phyloP scores from a whole-genome alignment of 345 rosid genomes.

The Erodium maritimum region DNA sequence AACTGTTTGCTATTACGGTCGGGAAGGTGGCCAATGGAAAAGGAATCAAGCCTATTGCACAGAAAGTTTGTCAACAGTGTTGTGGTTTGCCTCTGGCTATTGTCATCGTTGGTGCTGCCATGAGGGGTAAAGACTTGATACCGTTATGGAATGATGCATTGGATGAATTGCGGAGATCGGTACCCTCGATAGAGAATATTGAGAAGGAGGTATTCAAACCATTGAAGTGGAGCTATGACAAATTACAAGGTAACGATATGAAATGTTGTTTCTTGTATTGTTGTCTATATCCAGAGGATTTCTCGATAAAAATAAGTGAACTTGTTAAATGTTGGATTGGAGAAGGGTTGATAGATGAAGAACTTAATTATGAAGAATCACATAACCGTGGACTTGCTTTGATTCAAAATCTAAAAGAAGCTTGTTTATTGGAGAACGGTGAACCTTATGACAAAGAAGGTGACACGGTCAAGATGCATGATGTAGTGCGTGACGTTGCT shows the following conservation, averaged over 20 bases:
- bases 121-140: constrained; percentile 17
- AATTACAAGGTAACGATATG: constrained; percentile 7
- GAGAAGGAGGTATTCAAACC: constrained; percentile 26
- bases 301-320: constrained; percentile 22
- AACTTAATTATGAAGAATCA: constrained; percentile 14
- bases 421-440: constrained; percentile 34
- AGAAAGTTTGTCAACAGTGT: constrained; percentile 20
- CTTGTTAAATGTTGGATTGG: constrained; percentile 32
- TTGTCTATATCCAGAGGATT: constrained; percentile 33
- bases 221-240: constrained; percentile 31
- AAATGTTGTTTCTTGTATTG: constrained; percentile 36
- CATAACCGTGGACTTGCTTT: constrained; percentile 23
- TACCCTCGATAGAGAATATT: constrained; percentile 14
- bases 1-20: constrained; percentile 12
- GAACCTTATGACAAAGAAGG: constrained; percentile 10
- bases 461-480: constrained; percentile 29
- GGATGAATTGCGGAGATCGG: constrained; percentile 19
- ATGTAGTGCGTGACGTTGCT: constrained; percentile 34
- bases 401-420: constrained; percentile 32
- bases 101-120: constrained; percentile 24
- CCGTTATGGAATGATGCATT: constrained; percentile 34
- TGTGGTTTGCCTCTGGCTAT: constrained; percentile 41
- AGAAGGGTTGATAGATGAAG: constrained; percentile 25
- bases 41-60: constrained; percentile 16
- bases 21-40: constrained; percentile 11